Base-by-base conservation (phyloP, 306 rosid genomes). In the Medicago arabica region DNA sequence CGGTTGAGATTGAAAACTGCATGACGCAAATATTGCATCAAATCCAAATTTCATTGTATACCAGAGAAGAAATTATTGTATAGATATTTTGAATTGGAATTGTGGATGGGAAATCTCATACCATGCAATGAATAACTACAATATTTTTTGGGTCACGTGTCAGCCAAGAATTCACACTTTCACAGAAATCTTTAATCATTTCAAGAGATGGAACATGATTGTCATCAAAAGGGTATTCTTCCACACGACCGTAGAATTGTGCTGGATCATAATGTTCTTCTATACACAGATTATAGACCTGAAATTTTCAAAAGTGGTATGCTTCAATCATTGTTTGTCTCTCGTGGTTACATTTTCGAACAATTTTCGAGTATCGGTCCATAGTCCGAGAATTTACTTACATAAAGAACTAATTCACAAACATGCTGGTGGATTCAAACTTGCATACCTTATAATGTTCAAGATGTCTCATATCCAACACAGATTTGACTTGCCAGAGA, bases 401-500 rank as follows among this genome's bases (percentile, higher is more conserved):
- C 49, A 5, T 8, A 90, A n/a, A n/a, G n/a, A n/a, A n/a, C n/a
- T n/a, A n/a, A n/a, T n/a, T n/a, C n/a, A n/a, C n/a, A n/a, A n/a
- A n/a, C n/a, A n/a, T 73, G 59, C 47, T 51, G 28, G 46, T 41
- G 73, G n/a, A 39, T 73, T 80, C 39, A 84, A 64, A 64, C 8
- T 38, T 71, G 72, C 49, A 5, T 8, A 90, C 99, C 97, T 90
- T 95, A 82, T 92, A 92, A 74, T 90, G 91, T 0, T 80, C 97
- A 11, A 81, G 15, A 79, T 95, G 99, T 83, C 92, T 88, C 93
- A 83, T 89, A 74, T 95, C 97, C 70, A 95, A 85, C 59, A 95
- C 97, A 76, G 96, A 86, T 86, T 95, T 92, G 67, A 95, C 97
- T 82, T 95, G 99, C 99, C 99, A 92, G 9, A 95, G 92, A 74